Base-by-base conservation (phyloP, 2,329 filamentous ascomycete species). In the Botryosphaeria agaves region DNA sequence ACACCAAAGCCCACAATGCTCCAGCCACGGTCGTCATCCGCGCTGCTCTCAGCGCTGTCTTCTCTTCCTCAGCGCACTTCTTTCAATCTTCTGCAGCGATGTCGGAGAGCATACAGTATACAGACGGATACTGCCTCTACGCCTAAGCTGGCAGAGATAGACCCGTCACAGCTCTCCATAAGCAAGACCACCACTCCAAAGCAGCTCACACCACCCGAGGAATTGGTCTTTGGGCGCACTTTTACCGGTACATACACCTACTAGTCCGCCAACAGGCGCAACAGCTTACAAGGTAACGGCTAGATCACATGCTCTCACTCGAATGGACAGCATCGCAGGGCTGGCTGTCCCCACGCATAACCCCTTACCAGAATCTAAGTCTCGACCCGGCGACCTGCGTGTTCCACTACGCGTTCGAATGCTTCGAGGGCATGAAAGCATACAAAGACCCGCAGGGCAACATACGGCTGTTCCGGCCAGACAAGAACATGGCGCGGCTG, bases 401-500 rank as follows among this genome's bases (percentile, higher is more conserved):
- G 38, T 87, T 98, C 61, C 89, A 98, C 69, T 98, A 98, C 58
- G 89, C 83, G 29, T 95, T 95, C 51, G 82, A 91, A 57, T 89
- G 80, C 55, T 98, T 98, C 57, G 89, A 98, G 64, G 89, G 89
- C 43, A 93, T 95, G 84, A 98, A 98, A 65, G 89, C 89, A 36
- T 98, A 98, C 69, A 91, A 87, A 57, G 83, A 92, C 60, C 72
- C 68, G 46, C 52, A 71, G 26, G 82, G 82, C 43, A 61, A 74
- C 35, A 71, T 93, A 42, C 76, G 87, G 32, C 65, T 98, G 32
- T 98, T 98, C 69, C 73, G 89, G 19, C 89, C 89, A 2, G 78
- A 92, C 53, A 89, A 73, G 69, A 98, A 98, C 65, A 95, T 95
- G 87, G 75, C 66, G 39, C 78, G 89, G 36, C 61, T 98, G 56